Base-by-base conservation (phyloP, 2,329 filamentous ascomycete species). In the Sporothrix sp. region DNA sequence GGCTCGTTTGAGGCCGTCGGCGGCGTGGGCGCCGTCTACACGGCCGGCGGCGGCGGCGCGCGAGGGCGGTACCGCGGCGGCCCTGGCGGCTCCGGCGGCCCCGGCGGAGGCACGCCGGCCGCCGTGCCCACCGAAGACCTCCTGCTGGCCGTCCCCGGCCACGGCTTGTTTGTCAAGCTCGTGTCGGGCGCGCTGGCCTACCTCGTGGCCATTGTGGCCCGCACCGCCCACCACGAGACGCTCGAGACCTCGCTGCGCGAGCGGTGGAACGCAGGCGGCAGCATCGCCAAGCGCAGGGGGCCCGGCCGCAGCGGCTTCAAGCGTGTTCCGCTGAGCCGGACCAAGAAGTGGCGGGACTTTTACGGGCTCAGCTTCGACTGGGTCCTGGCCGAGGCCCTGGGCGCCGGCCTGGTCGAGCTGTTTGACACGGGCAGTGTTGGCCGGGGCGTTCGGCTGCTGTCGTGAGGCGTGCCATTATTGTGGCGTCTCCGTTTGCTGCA, bases 361-460 rank as follows among this genome's bases (percentile, higher is more conserved):
- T 77, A 78, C 59, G 85, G 85, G 0, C 64, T 87, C 54, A 67
- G 74, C 38, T 89, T 87, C 64, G 75, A 83, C 52, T 89, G 82
- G 82, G 71, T 85, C 14, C 62, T 89, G 37, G 80, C 76, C 36
- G 84, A 88, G 63, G 84, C 82, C 38, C 71, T 86, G 21, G 85
- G 84, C 0, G 71, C 80, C 25, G 85, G 85, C 1, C 61, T 83
- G 14, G 74, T 88, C 4, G 85, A 90, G 65, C 67, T 86, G 13
- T 90, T 90, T 63, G 78, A 87, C 60, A 89, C 85, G 11, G 73
- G 81, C 13, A 84, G 79, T 58, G 82, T 88, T n/a, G 85, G 85
- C 1, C 71, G 76, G 53, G 85, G 79, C 10, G 74, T 87, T 52
- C 71, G 79, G 57, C 46, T 66, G 27, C n/a, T 54, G 23, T 23